Base-by-base conservation (phyloP, 2,329 filamentous ascomycete genomes). In the Apiospora sp. region DNA sequence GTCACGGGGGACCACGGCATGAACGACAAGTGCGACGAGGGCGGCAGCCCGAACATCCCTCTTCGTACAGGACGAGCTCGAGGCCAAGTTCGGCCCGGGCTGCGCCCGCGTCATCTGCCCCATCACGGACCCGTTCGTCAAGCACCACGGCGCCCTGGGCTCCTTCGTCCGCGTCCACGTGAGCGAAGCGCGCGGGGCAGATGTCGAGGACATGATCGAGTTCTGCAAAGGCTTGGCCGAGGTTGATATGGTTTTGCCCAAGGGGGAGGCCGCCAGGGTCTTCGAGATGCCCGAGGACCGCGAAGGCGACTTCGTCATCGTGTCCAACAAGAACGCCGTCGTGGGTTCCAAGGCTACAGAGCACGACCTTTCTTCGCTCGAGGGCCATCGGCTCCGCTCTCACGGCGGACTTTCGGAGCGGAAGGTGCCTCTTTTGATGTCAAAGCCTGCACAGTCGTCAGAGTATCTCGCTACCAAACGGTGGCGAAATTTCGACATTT, bases 1-100 rank as follows among this genome's bases (percentile, higher is more conserved):
- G 76, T 85, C 12, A 84, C 83, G 4, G 83, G 83, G 16, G 83
- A 85, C 58, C 83, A 85, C 73, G 83, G 83, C 12, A 85, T 85
- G 83, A 85, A 81, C 73, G 78, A 81, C 73, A 85, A 85, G 74
- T 80, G 78, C 16, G 77, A 79, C 46, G 72, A 72, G 0, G 74
- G 78, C 19, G 83, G 83, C 4, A 76, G 76, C 7, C 82, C 83
- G 0, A 82, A 83, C 54, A 80, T 83, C 0, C 0, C 73, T 85
- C 7, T 85, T 84, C 72, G 75, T 85, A 3, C 81, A 85, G 71
- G 83, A 85, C 70, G 77, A 74, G 24, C 75, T 86, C 34, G 76
- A 81, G 37, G 68, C 72, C 0, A 78, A 78, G 48, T 84, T 81
- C 70, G 80, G 80, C 0, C 10, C 71, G 1, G 76, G 75, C 8